Evolutionary conservation across 441 rosid genomes (phyloP), one percentile per base, ranked within the genome.

Genomic region (Erodium texanum): DNA sequence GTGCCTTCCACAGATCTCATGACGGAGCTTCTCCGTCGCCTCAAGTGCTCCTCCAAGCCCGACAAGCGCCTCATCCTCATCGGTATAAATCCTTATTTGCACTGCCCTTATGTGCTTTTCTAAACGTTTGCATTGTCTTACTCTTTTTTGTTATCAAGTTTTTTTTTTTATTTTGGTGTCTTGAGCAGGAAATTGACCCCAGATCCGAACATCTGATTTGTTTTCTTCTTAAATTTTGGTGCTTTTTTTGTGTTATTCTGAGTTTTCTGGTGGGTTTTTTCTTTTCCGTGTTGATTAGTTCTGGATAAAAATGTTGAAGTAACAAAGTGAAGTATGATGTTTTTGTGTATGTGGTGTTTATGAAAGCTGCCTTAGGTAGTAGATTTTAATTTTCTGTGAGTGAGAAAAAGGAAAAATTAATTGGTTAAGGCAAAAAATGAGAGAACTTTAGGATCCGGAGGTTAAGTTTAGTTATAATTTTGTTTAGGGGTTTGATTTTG

Each of bases 1-100:
- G 85, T 89, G 56, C 85, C 84, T 16, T 86, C 96, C 1, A 81
- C 84, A 41, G 86, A 88, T 83, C 94, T 93, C 75, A 90, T 87
- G 96, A 75, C 85, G 22, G 97, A 93, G 83, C 91, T 93, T 68
- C 92, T 93, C 72, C 97, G 97, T 61, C 97, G 98, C 70, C 81
- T 93, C 91, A 90, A 85, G 73, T 93, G 98, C 76, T 76, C 94
- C 66, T 27, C 94, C 75, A 89, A 89, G 67, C 94, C 98, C 36
- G 97, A 93, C 74, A 90, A 87, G 72, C 97, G 94, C 74, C 96
- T 93, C 84, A 82, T 93, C 69, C 87, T 93, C 83, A 73, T 93
- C 56, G 98, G 98, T 90, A 81, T 14, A 45, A 12, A 45, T 45
- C 54, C 15, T 29, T 65, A 38, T 12, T 5, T 5, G 20, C 8